phyloP scores from a whole-genome alignment of 2,329 filamentous ascomycete genomes.

The Claviceps monticola region DNA sequence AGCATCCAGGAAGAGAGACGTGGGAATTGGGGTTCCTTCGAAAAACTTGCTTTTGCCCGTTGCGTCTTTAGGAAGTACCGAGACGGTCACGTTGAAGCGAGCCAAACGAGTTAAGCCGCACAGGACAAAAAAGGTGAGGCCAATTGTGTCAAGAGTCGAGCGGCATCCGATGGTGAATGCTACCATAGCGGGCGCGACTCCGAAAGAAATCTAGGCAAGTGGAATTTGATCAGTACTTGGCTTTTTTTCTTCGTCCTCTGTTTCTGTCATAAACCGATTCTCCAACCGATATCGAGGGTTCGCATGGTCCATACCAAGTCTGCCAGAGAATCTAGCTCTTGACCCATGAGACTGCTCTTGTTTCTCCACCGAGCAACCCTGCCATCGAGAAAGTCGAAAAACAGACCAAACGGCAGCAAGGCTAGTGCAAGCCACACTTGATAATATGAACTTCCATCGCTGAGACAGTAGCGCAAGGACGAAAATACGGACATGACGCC shows the following conservation, averaged over 20 bases:
- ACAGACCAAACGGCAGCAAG: constrained; percentile 84
- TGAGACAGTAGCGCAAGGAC: constrained; percentile 83
- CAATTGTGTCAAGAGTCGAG: constrained; percentile 67
- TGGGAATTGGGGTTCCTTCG: constrained; percentile 92
- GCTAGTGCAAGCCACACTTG: constrained; percentile 72
- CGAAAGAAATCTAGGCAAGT: constrained; percentile 76
- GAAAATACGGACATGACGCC: constrained; percentile 93
- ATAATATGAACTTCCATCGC: constrained; percentile 46
- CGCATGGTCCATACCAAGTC: constrained; percentile 55
- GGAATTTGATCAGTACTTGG: constrained; percentile 1
- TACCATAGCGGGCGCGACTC: constrained; percentile 72
- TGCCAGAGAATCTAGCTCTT: constrained; percentile 89
- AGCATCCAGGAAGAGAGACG: constrained; percentile 64
- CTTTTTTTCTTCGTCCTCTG: neutral
- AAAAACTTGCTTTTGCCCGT: constrained; percentile 90
- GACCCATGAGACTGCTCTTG: constrained; percentile 96
- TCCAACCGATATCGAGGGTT: neutral
- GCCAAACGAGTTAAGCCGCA: constrained; percentile 87
- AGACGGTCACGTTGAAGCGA: constrained; percentile 93
- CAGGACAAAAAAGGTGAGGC: constrained; percentile 78
- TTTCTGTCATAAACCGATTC: neutral
- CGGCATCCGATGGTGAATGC: constrained; percentile 85
- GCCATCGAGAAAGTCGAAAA: constrained; percentile 97
- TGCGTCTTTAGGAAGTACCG: constrained; percentile 79
- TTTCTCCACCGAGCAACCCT: constrained; percentile 92